A percentile compares a stretch with the other conserved stretches of the same genome.
Evolutionary conservation across 495 filamentous ascomycete genomes (phyloP).

Genomic region (Glonium stellatum): DNA sequence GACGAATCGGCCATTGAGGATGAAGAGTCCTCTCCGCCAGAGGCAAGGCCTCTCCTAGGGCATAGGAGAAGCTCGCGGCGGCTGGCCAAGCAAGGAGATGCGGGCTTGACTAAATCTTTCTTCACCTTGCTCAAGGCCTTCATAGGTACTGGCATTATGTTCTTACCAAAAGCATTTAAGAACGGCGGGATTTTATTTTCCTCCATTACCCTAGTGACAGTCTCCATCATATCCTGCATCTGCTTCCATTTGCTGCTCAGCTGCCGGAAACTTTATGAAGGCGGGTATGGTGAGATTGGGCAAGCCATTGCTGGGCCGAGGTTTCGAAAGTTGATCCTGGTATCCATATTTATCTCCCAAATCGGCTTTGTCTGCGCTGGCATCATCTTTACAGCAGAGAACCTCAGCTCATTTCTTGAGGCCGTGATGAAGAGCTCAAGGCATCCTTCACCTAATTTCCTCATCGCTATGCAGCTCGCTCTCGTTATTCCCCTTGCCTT

Average conservation of each 20-base stretch:
- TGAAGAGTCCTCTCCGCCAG: slow-evolving; percentile 32
- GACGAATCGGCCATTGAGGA: slow-evolving; percentile 49
- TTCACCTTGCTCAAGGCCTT: slow-evolving; percentile 63
- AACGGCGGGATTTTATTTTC: slow-evolving; percentile 64
- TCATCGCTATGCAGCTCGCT: slow-evolving; percentile 52
- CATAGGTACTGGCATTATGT: slow-evolving; percentile 62
- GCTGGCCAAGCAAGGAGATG: slow-evolving; percentile 46
- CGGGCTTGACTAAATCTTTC: slow-evolving; percentile 56
- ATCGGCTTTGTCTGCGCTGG: slow-evolving; percentile 61
- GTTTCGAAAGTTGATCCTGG: slow-evolving; percentile 49
- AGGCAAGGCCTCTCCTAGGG: slow-evolving; percentile 48
- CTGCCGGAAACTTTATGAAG: slow-evolving; percentile 45
- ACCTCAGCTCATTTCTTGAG: slow-evolving; percentile 50
- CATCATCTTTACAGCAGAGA: slow-evolving; percentile 61
- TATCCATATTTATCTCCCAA: slow-evolving; percentile 58
- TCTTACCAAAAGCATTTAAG: slow-evolving; percentile 59
- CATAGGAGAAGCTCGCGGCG: slow-evolving; percentile 42
- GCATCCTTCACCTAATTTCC: slow-evolving; percentile 37
- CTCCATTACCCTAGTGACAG: slow-evolving; percentile 48
- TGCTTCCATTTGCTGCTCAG: slow-evolving; percentile 58
- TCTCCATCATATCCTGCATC: slow-evolving; percentile 50
- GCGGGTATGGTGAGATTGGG: slow-evolving; percentile 59
- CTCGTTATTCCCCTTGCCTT: slow-evolving; percentile 52
- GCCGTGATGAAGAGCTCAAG: slow-evolving; percentile 42
- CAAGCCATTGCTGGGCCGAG: slow-evolving; percentile 45